Conservation (phyloP, 768 basidiomycete genomes). For the Tubosaeta sp. region DNA sequence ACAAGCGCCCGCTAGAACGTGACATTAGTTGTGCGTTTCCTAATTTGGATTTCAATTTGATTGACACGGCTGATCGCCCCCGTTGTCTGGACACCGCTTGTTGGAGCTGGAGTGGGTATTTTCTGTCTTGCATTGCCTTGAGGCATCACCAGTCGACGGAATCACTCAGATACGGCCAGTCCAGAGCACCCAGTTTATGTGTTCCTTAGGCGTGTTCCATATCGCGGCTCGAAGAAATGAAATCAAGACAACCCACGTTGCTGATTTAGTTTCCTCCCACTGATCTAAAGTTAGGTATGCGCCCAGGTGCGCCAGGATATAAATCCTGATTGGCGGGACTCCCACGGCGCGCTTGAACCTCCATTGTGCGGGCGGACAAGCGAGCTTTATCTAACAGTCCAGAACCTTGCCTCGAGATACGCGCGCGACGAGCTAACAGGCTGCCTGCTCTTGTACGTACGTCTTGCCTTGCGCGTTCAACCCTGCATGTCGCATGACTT, state of each 20-base stretch:
- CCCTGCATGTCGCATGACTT: not conserved
- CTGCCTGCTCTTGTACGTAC: slow-evolving; percentile 12
- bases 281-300: slow-evolving; percentile 3
- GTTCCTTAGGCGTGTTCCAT: not conserved
- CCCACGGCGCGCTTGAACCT: too few relatives aligned
- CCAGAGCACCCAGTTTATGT: slow-evolving; percentile 14
- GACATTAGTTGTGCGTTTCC: slow-evolving; percentile 1
- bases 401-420: slow-evolving; percentile 6
- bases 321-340: not conserved
- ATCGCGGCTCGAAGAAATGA: not conserved
- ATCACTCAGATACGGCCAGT: not conserved
- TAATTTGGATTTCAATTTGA: slow-evolving; percentile 5
- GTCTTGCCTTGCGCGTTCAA: not conserved
- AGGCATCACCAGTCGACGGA: not conserved
- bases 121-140: slow-evolving; percentile 7
- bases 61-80: slow-evolving; percentile 5
- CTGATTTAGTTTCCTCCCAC: not conserved
- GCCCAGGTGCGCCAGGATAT: not conserved
- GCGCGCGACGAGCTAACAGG: not conserved
- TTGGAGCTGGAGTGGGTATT: slow-evolving; percentile 7
- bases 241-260: not conserved
- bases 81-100: slow-evolving; percentile 16
- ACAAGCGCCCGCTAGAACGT: slow-evolving; percentile 6
- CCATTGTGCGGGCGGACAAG: not conserved
- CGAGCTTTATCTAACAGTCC: slow-evolving; percentile 1